These are phyloP conservation scores for Podila clonocystis DNA, from an alignment of 192 early-diverging fungal genomes.

Conservation along the genomic window DNA sequence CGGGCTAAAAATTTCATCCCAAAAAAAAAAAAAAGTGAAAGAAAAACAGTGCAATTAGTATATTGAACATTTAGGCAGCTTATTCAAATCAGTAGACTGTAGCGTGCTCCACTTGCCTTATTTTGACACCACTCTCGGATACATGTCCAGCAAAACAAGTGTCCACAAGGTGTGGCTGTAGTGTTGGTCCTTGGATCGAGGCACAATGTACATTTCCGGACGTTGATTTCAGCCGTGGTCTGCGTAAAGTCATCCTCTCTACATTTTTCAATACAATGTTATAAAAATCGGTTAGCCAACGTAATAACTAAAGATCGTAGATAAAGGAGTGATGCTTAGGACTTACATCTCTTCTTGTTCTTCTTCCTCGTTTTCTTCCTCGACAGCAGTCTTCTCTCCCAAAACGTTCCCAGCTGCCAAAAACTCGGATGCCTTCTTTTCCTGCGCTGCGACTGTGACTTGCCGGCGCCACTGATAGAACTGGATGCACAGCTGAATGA, in stretches of 20 bases:
- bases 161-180: conserved; percentile 92
- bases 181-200: conserved; percentile 77
- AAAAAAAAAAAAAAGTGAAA: conserved; percentile 13
- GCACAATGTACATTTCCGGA: conserved; percentile 88
- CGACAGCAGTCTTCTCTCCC: conserved; percentile 13
- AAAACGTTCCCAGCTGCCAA: conserved; percentile 13
- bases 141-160: conserved; percentile 97
- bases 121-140: conserved; percentile 92
- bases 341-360: conserved; percentile 30
- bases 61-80: neutral
- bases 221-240: conserved; percentile 31
- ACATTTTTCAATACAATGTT: neutral
- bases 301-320: neutral
- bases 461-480: conserved; percentile 52
- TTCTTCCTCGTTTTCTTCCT: neutral
- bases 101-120: conserved; percentile 73
- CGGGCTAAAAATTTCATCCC: conserved; percentile 66
- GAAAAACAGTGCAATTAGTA: neutral
- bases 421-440: conserved; percentile 34
- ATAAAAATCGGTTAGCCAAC: too few relatives aligned
- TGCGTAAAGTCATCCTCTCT: conserved; percentile 11
- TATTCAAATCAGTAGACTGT: neutral
- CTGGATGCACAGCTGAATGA: conserved; percentile 76
- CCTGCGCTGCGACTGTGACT: conserved; percentile 35
- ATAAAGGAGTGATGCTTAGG: neutral